These are phyloP conservation scores for Populus hybrid DNA, from an alignment of 441 rosid genomes.

Conservation along the genomic window DNA sequence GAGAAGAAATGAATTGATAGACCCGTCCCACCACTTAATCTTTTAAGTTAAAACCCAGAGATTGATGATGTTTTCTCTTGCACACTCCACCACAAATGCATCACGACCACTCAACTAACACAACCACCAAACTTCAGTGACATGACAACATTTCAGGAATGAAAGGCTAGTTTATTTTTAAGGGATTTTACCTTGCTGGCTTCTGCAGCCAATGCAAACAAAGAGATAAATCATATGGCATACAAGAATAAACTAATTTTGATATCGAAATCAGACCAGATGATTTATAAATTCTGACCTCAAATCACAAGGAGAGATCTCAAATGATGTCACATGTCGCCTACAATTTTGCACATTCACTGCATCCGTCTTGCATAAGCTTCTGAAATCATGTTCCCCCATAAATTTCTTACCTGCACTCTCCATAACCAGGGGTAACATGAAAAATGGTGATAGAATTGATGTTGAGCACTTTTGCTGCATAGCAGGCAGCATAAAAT, in stretches of 20 bases:
- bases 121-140: neutral
- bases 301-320: constrained; percentile 52
- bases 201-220: neutral
- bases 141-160: neutral
- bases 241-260: neutral
- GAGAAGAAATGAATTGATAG: neutral
- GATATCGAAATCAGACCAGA: neutral
- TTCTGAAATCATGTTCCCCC: constrained; percentile 90
- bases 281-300: constrained; percentile 41
- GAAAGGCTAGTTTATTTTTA: neutral
- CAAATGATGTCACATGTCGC: constrained; percentile 61
- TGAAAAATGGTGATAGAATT: constrained; percentile 15
- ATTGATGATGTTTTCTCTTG: neutral
- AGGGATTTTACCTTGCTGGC: neutral
- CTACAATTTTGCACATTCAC: constrained; percentile 74
- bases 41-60: neutral
- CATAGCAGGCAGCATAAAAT: constrained; percentile 9
- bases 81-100: constrained; percentile 1
- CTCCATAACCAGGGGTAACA: constrained; percentile 67
- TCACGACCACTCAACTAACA: neutral
- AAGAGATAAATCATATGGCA: neutral
- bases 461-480: neutral
- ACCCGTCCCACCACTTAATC: neutral
- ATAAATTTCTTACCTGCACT: constrained; percentile 72
- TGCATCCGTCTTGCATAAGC: constrained; percentile 97